These are phyloP conservation scores for Abortiporus biennis DNA, from an alignment of 1,284 basidiomycete species.

Conservation along the genomic window DNA sequence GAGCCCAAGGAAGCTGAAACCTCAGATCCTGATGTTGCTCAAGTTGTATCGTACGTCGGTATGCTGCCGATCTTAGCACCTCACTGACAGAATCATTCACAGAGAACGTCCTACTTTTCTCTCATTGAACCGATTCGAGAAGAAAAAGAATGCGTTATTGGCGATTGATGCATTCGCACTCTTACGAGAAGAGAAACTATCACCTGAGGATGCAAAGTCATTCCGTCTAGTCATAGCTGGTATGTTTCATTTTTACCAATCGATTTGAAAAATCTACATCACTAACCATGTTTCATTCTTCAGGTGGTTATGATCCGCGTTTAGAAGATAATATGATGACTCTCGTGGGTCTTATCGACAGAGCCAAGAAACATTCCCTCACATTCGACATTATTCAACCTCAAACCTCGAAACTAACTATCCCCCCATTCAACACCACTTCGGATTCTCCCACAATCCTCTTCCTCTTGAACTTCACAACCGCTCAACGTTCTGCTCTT, in stretches of 20 bases:
- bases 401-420: slow-evolving; percentile 22
- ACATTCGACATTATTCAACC: slow-evolving; percentile 51
- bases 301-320: slow-evolving; percentile 74
- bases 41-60: slow-evolving; percentile 61
- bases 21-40: slow-evolving; percentile 44
- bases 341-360: slow-evolving; percentile 48
- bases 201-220: slow-evolving; percentile 11
- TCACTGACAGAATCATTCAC: slow-evolving; percentile 6
- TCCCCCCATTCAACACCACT: slow-evolving; percentile 13
- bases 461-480: slow-evolving; percentile 85
- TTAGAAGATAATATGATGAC: slow-evolving; percentile 69
- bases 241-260: slow-evolving; percentile 25
- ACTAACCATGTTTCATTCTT: neutral
- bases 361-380: slow-evolving; percentile 43
- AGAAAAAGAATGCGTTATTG: slow-evolving; percentile 87
- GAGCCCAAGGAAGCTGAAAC: slow-evolving; percentile 32
- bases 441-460: slow-evolving; percentile 53
- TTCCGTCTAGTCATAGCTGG: slow-evolving; percentile 75
- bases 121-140: slow-evolving; percentile 94
- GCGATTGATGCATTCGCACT: slow-evolving; percentile 78
- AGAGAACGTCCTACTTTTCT: slow-evolving; percentile 76
- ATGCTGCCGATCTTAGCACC: neutral
- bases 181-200: slow-evolving; percentile 24
- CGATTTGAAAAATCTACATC: neutral
- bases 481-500: slow-evolving; percentile 71